Evolutionary conservation across 2,329 filamentous ascomycete species (phyloP).

Genomic region (Teratosphaeria gauchensis): DNA sequence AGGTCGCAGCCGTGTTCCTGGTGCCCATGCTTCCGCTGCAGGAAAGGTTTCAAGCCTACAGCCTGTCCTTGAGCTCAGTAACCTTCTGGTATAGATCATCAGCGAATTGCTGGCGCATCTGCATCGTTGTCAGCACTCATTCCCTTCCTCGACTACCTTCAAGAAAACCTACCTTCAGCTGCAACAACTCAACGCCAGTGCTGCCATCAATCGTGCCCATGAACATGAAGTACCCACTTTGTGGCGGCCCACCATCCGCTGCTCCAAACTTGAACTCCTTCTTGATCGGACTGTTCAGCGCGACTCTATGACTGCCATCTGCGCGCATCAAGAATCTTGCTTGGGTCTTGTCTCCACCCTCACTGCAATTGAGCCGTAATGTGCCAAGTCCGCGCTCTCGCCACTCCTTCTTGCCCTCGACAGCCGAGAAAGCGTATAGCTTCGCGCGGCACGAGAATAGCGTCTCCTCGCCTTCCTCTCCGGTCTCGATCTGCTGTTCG

Average conservation of each 20-base stretch:
- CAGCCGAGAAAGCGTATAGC: conserved; percentile 68
- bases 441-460: conserved; percentile 70
- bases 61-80: conserved; percentile 28
- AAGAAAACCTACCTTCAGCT: conserved; percentile 45
- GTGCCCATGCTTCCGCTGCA: not conserved
- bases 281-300: conserved; percentile 75
- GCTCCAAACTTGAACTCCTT: conserved; percentile 72
- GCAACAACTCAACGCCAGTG: conserved; percentile 40
- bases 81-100: conserved; percentile 40
- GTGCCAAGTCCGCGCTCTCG: conserved; percentile 80
- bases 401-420: conserved; percentile 56
- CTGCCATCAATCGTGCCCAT: conserved; percentile 46
- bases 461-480: conserved; percentile 73
- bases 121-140: conserved; percentile 1
- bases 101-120: conserved; percentile 35
- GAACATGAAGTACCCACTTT: conserved; percentile 60
- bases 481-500: conserved; percentile 67
- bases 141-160: not conserved
- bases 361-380: conserved; percentile 65
- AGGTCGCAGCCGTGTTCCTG: no score
- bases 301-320: conserved; percentile 76
- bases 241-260: conserved; percentile 50
- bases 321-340: conserved; percentile 81
- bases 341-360: conserved; percentile 43
- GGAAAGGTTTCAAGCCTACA: conserved; percentile 17